Percentiles rank a stretch among this genome's conserved stretches.
Conservation (phyloP, 768 basidiomycete species). For the Trametes maxima region DNA sequence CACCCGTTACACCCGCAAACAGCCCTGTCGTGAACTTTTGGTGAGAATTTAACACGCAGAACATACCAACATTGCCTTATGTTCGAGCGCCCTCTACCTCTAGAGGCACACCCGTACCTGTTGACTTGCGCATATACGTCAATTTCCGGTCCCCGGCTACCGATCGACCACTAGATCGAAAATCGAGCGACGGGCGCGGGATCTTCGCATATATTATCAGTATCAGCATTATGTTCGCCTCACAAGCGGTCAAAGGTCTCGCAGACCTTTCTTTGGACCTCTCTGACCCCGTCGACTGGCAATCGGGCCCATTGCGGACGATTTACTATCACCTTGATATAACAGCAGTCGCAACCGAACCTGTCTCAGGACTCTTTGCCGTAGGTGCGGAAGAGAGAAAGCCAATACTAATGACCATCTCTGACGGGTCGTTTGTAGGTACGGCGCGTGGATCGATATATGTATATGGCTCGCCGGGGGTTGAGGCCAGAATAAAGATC, state of each 20-base stretch:
- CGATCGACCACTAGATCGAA: too few relatives aligned
- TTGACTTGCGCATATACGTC: too few relatives aligned
- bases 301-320: conserved; percentile 48
- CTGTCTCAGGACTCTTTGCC: conserved; percentile 62
- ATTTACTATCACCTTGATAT: conserved; percentile 55
- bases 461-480: conserved; percentile 69
- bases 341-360: conserved; percentile 57
- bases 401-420: neutral
- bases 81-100: too few relatives aligned
- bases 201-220: too few relatives aligned
- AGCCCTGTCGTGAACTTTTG: too few relatives aligned
- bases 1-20: too few relatives aligned
- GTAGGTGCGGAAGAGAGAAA: conserved; percentile 45
- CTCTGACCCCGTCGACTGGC: conserved; percentile 60
- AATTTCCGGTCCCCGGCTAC: too few relatives aligned
- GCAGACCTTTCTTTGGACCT: conserved; percentile 61
- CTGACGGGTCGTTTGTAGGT: conserved; percentile 41
- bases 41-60: too few relatives aligned
- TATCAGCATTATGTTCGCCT: conserved; percentile 7
- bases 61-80: too few relatives aligned
- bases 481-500: conserved; percentile 51
- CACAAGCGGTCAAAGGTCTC: conserved; percentile 32
- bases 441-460: conserved; percentile 64
- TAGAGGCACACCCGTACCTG: too few relatives aligned
- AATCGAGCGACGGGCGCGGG: too few relatives aligned